Evolutionary conservation across 495 filamentous ascomycete species (phyloP).

Genomic region (Xylaria telfairii): DNA sequence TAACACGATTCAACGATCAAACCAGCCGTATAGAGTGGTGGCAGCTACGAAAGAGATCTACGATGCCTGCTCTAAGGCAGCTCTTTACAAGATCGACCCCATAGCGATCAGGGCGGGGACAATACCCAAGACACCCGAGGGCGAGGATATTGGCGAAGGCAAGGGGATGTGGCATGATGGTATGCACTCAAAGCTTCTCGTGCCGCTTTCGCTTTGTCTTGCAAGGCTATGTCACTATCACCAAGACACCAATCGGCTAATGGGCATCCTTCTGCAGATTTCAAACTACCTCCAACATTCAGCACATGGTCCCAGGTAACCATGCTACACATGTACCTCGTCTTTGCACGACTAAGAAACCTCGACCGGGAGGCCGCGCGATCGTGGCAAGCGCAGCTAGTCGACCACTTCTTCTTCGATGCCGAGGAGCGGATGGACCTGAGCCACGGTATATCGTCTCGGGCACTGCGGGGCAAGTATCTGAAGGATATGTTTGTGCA

Average conservation of each 20-base stretch:
- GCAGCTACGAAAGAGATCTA: conserved; percentile 78
- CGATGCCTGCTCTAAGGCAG: conserved; percentile 76
- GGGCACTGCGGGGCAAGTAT: conserved; percentile 76
- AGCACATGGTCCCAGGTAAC: conserved; percentile 94
- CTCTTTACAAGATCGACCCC: conserved; percentile 72
- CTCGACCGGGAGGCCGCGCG: conserved; percentile 62
- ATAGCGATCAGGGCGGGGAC: conserved; percentile 59
- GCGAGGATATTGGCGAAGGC: conserved; percentile 78
- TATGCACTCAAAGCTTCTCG: conserved; percentile 45
- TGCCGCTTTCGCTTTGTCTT: conserved; percentile 21
- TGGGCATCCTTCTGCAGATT: conserved; percentile 43
- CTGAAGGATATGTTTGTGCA: conserved; percentile 91
- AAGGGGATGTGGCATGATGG: conserved; percentile 84
- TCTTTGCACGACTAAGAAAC: conserved; percentile 83
- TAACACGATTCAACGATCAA: conserved; percentile 43
- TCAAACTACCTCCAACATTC: conserved; percentile 79
- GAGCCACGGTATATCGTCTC: conserved; percentile 68
- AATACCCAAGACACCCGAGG: conserved; percentile 69
- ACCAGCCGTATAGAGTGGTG: conserved; percentile 77
- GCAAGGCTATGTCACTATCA: neutral
- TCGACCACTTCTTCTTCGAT: conserved; percentile 93
- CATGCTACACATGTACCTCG: conserved; percentile 92
- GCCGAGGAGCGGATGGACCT: conserved; percentile 85
- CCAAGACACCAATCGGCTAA: conserved; percentile 26
- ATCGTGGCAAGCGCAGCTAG: conserved; percentile 54